Base-by-base conservation (phyloP, 2,329 filamentous ascomycete genomes). In the Pseudogymnoascus sp. region DNA sequence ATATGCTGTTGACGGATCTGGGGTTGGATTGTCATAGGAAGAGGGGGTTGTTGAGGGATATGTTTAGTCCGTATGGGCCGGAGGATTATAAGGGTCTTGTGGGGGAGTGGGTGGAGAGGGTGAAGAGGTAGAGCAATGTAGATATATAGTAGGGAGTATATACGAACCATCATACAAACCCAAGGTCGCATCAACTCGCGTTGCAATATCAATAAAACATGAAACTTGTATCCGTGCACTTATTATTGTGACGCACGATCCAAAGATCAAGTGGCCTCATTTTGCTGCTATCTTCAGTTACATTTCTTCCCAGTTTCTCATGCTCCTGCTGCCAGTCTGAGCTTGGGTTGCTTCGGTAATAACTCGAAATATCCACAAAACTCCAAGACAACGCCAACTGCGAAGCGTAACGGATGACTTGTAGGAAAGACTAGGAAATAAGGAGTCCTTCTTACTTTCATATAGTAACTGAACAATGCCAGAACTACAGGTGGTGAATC, bases 1-100 rank as follows among this genome's bases (percentile, higher is more conserved):
- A 93, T 73, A 70, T 87, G 70, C 72, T 93, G 70, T 71, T 90
- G 65, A 75, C 76, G 4, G 89, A 93, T 72, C 69, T 93, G 63
- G 88, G 84, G 0, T 73, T 92, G 62, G 75, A 79, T 16, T 76
- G 76, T 12, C 78, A 82, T 67, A 76, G 84, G 36, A 89, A 88
- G 76, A 65, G 67, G 10, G 79, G 82, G 0, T 77, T 69, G 62
- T 68, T 72, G 63, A 69, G 62, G 38, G 78, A 80, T 59, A 72
- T 79, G 23, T 78, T 78, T 65, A 67, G 73, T 63, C 74, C 78
- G 10, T 82, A 82, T 74, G 73, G 74, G 12, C 75, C 77, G 21
- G 72, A 72, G 31, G 79, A 82, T 70, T 82, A 81, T 68, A 68
- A 64, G 40, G 77, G 76, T 0, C 65, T 82, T 63, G 72, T 79